A percentile compares a stretch with the other conserved stretches of the same genome.
These are phyloP conservation scores for Zygotorulaspora florentina DNA, from an alignment of 805 yeast species.

Conservation along the genomic window DNA sequence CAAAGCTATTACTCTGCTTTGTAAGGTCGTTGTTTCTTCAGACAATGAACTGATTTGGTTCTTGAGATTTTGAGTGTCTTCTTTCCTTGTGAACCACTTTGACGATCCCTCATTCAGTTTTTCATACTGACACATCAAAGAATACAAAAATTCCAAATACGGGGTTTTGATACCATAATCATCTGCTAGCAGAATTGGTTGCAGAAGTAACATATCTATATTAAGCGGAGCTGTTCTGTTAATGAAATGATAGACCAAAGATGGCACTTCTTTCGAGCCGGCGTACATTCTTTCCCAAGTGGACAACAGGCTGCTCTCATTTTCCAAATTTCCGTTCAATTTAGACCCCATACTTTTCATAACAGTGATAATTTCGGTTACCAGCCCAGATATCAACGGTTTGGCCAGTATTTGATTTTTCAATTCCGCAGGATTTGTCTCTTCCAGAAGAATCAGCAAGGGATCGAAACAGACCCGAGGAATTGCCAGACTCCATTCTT, in stretches of 20 bases:
- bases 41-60: slow-evolving; percentile 6
- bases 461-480: slow-evolving; percentile 78
- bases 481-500: slow-evolving; percentile 83
- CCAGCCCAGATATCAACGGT: slow-evolving; percentile 77
- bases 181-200: slow-evolving; percentile 87
- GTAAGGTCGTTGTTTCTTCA: slow-evolving; percentile 14
- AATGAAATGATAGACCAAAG: slow-evolving; percentile 62
- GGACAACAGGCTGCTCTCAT: slow-evolving; percentile 53
- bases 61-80: slow-evolving; percentile 11
- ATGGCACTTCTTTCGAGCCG: slow-evolving; percentile 45
- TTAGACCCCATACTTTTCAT: slow-evolving; percentile 75
- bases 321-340: slow-evolving; percentile 58
- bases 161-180: slow-evolving; percentile 84
- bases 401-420: slow-evolving; percentile 70
- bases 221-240: slow-evolving; percentile 51
- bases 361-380: slow-evolving; percentile 68
- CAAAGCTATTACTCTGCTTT: slow-evolving; percentile 14
- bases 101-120: slow-evolving; percentile 44
- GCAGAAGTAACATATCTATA: slow-evolving; percentile 72
- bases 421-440: slow-evolving; percentile 55
- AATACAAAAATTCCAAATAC: slow-evolving; percentile 81
- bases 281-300: slow-evolving; percentile 50
- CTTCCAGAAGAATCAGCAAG: slow-evolving; percentile 67
- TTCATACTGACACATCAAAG: slow-evolving; percentile 63
- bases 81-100: slow-evolving; percentile 30